Evolutionary conservation across 2,329 filamentous ascomycete species (phyloP), one percentile per base, ranked within the genome.

Genomic region (Acarospora socialis): DNA sequence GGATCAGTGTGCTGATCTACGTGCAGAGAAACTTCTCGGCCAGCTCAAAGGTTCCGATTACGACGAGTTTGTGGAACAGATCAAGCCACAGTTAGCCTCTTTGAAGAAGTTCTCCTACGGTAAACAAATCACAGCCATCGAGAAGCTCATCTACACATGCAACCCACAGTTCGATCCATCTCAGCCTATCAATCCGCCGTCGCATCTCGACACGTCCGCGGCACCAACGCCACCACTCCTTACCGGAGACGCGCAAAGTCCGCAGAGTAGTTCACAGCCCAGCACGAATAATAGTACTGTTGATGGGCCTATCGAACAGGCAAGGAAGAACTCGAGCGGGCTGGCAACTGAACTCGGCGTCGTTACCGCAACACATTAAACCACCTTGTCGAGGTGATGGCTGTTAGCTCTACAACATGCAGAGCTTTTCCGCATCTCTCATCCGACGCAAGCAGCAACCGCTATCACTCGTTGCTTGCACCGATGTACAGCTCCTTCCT

Each of bases 21-120:
- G 14, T 35, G 19, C 50, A 92, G 83, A 94, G 59, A 92, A 86
- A 59, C 66, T 94, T 4, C 63, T 92, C 20, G 64, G 59, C 5
- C 60, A 69, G 41, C 61, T 83, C 3, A 61, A 73, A 23, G 73
- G 68, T 2, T 53, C 56, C 0, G 76, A 82, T 41, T 64, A 65
- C 22, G 63, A 68, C 18, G 51, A 58, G 3, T 68, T 86, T 34
- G 60, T 75, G 4, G 67, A 73, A 31, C 65, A 75, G 35, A 70
- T 83, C 54, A 68, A 67, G 45, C 66, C 70, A 1, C 65, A 77
- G 38, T 65, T 82, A 30, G 57, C 61, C 20, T 57, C 60, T 20
- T 53, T 81, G 19, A 80, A 76, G 55, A 76, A 71, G 48, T 70
- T 63, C 39, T 72, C 68, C 46, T 70, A 68, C 30, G 68, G 70